These are phyloP conservation scores for Pilobolus umbonatus DNA, from an alignment of 192 early-diverging fungal genomes.

Conservation along the genomic window DNA sequence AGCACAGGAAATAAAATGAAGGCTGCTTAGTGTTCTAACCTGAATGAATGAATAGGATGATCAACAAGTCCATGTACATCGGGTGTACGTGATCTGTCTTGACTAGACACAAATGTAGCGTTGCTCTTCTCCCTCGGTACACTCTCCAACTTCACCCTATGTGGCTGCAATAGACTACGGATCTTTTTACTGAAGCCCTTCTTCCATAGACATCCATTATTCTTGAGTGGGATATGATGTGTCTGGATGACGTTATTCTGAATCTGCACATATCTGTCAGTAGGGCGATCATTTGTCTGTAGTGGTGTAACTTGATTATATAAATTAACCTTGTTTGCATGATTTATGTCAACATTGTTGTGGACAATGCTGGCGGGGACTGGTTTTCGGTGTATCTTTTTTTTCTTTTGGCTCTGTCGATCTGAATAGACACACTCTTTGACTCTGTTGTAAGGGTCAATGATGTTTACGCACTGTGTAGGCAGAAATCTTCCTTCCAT, in stretches of 20 bases:
- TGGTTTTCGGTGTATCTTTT: slow-evolving; percentile 7
- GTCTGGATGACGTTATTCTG: too few relatives aligned
- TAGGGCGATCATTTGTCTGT: too few relatives aligned
- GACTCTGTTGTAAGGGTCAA: too few relatives aligned
- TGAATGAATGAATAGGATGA: slow-evolving; percentile 25
- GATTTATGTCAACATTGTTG: neutral
- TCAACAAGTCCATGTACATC: neutral
- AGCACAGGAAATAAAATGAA: neutral
- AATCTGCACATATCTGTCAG: too few relatives aligned
- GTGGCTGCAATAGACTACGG: slow-evolving; percentile 19
- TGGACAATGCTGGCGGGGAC: neutral
- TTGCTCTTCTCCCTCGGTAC: slow-evolving; percentile 16
- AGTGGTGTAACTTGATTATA: neutral
- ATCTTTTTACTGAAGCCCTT: slow-evolving; percentile 20
- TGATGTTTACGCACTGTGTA: too few relatives aligned
- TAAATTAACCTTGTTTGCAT: neutral
- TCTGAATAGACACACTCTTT: too few relatives aligned
- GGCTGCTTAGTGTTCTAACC: slow-evolving; percentile 24
- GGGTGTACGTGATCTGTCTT: slow-evolving; percentile 11
- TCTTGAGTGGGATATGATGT: slow-evolving; percentile 14
- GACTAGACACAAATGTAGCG: slow-evolving; percentile 12
- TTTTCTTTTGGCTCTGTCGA: too few relatives aligned
- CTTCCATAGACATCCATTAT: slow-evolving; percentile 10
- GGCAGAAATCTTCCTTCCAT: slow-evolving; percentile 12
- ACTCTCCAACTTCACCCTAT: slow-evolving; percentile 14